phyloP scores from a whole-genome alignment of 768 basidiomycete species.

The Russula compacta region DNA sequence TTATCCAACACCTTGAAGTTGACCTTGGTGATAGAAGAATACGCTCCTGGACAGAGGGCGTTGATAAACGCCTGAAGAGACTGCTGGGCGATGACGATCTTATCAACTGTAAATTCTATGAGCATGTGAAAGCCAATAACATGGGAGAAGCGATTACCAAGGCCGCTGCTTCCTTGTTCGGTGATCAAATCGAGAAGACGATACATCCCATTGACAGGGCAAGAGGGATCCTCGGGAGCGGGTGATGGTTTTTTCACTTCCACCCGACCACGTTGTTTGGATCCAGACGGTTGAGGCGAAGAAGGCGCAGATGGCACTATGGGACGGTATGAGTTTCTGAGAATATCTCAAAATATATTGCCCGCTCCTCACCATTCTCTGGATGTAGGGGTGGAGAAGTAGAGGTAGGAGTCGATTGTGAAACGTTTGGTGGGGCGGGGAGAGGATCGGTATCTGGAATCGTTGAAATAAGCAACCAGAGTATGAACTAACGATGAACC shows the following conservation, averaged over 20 bases:
- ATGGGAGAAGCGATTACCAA: conserved; percentile 31
- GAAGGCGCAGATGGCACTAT: neutral
- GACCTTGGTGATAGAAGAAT: conserved; percentile 44
- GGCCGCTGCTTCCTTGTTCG: conserved; percentile 42
- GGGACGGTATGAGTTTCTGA: neutral
- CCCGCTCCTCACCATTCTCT: neutral
- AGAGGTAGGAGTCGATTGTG: neutral
- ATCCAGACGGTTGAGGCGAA: neutral
- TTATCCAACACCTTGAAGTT: conserved; percentile 46
- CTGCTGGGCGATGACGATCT: conserved; percentile 50
- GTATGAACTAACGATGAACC: neutral
- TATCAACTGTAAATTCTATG: conserved; percentile 37
- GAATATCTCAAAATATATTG: too few species aligned
- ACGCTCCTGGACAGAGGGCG: conserved; percentile 40
- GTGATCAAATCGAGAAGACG: conserved; percentile 45
- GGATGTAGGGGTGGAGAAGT: neutral
- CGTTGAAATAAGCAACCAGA: neutral
- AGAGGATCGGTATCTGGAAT: neutral
- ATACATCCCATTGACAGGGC: conserved; percentile 38
- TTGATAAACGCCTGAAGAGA: conserved; percentile 43
- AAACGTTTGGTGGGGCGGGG: neutral
- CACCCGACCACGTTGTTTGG: neutral
- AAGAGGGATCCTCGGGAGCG: conserved; percentile 2
- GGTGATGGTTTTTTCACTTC: neutral
- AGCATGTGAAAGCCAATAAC: neutral